These are phyloP conservation scores for Aspergillus mulundensis DNA, from an alignment of 495 filamentous ascomycete genomes.

Conservation along the genomic window DNA sequence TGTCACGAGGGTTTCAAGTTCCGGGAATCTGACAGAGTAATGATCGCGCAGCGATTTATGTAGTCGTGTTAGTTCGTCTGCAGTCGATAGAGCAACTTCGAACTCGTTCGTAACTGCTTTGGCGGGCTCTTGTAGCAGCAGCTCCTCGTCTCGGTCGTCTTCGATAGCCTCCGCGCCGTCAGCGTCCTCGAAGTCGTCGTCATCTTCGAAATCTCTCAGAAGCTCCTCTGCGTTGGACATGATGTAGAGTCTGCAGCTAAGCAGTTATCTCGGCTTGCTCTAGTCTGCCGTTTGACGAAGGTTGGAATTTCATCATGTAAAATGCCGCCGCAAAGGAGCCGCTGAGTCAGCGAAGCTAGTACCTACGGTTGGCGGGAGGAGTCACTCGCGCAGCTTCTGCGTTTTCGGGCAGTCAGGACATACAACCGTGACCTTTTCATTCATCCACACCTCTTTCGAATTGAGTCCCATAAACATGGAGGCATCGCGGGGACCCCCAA, in stretches of 20 bases:
- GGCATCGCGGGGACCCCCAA: slow-evolving; percentile 83
- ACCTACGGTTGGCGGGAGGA: slow-evolving; percentile 17
- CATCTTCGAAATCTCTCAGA: slow-evolving; percentile 43
- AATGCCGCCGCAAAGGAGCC: not conserved
- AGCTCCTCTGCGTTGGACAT: slow-evolving; percentile 48
- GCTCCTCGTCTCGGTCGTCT: slow-evolving; percentile 22
- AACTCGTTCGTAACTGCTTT: slow-evolving; percentile 69
- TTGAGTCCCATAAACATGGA: slow-evolving; percentile 60
- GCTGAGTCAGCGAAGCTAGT: slow-evolving; percentile 23
- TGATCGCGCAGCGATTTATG: slow-evolving; percentile 96
- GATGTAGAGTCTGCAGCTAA: slow-evolving; percentile 9
- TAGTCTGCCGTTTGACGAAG: not conserved
- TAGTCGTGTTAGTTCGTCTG: slow-evolving; percentile 85
- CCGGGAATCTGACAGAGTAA: slow-evolving; percentile 90
- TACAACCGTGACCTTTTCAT: not conserved
- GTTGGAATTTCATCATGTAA: not conserved
- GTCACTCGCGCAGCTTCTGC: slow-evolving; percentile 22
- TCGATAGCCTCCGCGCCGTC: slow-evolving; percentile 24
- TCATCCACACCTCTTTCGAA: not conserved
- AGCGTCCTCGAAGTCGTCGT: slow-evolving; percentile 30
- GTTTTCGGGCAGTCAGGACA: not conserved
- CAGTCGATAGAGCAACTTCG: slow-evolving; percentile 85
- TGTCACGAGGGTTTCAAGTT: slow-evolving; percentile 89
- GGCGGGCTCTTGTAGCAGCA: slow-evolving; percentile 21
- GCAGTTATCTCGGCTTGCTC: not conserved